phyloP scores from a whole-genome alignment of 208 protist species.

The Phytomonas sp. region DNA sequence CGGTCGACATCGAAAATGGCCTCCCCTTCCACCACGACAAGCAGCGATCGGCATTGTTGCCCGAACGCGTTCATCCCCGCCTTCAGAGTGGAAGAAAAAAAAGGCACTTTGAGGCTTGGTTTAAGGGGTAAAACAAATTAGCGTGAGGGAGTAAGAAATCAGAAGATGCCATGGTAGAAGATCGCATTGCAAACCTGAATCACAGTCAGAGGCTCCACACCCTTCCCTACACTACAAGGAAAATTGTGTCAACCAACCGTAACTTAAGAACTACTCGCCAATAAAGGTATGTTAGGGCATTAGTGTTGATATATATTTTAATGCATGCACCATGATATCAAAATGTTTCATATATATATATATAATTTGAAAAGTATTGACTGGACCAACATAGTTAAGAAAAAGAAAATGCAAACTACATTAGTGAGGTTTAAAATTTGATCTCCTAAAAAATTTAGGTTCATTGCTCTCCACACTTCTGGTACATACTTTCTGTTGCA shows the following conservation, averaged over 20 bases:
- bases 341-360: not conserved
- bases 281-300: not conserved
- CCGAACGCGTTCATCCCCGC: slow-evolving; percentile 36
- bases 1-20: not conserved
- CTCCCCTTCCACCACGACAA: slow-evolving; percentile 14
- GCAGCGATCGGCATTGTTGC: slow-evolving; percentile 24
- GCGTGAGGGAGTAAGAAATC: not conserved
- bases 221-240: not conserved
- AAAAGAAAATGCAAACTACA: not conserved
- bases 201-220: not conserved
- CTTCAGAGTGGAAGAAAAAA: not conserved
- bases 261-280: not conserved
- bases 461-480: not conserved
- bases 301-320: not conserved
- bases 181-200: not conserved
- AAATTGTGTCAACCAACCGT: not conserved
- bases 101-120: not conserved
- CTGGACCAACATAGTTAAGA: not conserved
- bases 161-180: not conserved
- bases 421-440: not conserved
- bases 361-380: not conserved
- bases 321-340: not conserved
- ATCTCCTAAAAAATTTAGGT: not conserved
- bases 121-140: not conserved
- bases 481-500: not conserved